These are phyloP conservation scores for Xenosphaeropsis pyriputrescens DNA, from an alignment of 2,329 filamentous ascomycete genomes.

Conservation along the genomic window DNA sequence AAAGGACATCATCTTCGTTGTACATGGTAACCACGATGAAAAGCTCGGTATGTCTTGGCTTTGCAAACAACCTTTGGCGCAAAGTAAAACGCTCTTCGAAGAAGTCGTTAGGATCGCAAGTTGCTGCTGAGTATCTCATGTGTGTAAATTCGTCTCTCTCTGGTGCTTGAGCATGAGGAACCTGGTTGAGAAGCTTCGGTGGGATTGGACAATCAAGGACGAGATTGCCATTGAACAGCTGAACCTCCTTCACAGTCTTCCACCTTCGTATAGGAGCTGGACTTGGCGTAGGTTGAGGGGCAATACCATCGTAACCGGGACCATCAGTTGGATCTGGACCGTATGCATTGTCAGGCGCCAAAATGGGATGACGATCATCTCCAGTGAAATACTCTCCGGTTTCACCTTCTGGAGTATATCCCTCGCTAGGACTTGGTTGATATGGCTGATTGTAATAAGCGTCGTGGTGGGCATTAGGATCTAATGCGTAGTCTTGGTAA, in stretches of 20 bases:
- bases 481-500: constrained; percentile 56
- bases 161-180: constrained; percentile 63
- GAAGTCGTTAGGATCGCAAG: constrained; percentile 83
- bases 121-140: constrained; percentile 89
- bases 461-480: constrained; percentile 78
- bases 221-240: constrained; percentile 89
- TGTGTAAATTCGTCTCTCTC: constrained; percentile 86
- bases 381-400: constrained; percentile 28
- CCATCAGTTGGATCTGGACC: constrained; percentile 39
- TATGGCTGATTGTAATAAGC: constrained; percentile 77
- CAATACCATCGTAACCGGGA: constrained; percentile 26
- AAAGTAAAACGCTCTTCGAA: constrained; percentile 82
- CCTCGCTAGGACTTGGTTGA: constrained; percentile 34
- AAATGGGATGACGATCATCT: constrained; percentile 62
- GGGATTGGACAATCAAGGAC: constrained; percentile 95
- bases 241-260: constrained; percentile 99
- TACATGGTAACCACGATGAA: constrained; percentile 99
- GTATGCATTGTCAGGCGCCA: constrained; percentile 39
- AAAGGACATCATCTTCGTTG: constrained; percentile 94
- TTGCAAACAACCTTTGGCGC: constrained; percentile 82
- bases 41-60: constrained; percentile 81
- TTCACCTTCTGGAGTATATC: constrained; percentile 9
- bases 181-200: constrained; percentile 71
- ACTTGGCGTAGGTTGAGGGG: constrained; percentile 28
- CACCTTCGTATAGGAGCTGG: constrained; percentile 63